phyloP scores from a whole-genome alignment of 2,329 filamentous ascomycete genomes.

The Aspergillus sp. region DNA sequence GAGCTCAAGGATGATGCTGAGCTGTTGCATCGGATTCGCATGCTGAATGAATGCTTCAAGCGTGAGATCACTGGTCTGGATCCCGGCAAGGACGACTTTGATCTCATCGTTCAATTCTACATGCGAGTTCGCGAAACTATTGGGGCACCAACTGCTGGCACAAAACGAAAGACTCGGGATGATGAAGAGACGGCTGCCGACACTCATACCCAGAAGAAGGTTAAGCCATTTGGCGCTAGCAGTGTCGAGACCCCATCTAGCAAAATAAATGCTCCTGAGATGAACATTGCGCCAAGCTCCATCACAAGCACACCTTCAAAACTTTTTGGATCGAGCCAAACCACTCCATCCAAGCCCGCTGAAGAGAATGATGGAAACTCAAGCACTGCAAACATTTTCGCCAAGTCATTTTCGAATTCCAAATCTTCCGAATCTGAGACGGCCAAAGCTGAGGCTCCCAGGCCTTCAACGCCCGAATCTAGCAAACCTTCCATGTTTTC shows the following conservation, averaged over 20 bases:
- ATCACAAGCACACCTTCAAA: slow-evolving; percentile 12
- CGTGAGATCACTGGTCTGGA: slow-evolving; percentile 25
- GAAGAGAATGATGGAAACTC: slow-evolving; percentile 21
- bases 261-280: not conserved
- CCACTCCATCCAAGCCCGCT: slow-evolving; percentile 1
- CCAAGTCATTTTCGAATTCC: slow-evolving; percentile 22
- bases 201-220: slow-evolving; percentile 17
- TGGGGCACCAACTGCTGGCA: slow-evolving; percentile 26
- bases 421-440: slow-evolving; percentile 10
- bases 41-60: slow-evolving; percentile 32
- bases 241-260: slow-evolving; percentile 3
- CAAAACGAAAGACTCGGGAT: slow-evolving; percentile 23
- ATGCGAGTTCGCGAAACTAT: slow-evolving; percentile 33
- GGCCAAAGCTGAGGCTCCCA: slow-evolving; percentile 2
- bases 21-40: slow-evolving; percentile 24
- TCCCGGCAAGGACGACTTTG: slow-evolving; percentile 29
- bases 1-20: slow-evolving; percentile 14
- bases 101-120: slow-evolving; percentile 33
- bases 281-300: slow-evolving; percentile 5
- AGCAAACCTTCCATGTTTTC: slow-evolving; percentile 13
- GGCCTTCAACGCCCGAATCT: slow-evolving; percentile 14
- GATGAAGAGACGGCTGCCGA: slow-evolving; percentile 12
- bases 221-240: slow-evolving; percentile 10
- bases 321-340: slow-evolving; percentile 11
- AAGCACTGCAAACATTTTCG: slow-evolving; percentile 26